Base-by-base conservation (phyloP, 2,329 filamentous ascomycete genomes). In the Aspergillus bombycis region DNA sequence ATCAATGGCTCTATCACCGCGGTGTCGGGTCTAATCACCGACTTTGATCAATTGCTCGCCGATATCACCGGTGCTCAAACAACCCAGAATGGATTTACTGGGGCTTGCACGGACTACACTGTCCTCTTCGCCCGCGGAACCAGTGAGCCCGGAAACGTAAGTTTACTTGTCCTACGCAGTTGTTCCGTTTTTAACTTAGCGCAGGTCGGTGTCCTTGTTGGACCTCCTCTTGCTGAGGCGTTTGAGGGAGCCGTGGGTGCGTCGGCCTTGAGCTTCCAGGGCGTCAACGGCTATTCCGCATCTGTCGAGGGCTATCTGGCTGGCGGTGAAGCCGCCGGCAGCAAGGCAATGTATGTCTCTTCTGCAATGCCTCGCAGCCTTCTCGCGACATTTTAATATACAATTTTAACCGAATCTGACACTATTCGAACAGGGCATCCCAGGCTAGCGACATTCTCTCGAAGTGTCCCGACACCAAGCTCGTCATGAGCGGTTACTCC, bases 111-210 rank as follows among this genome's bases (percentile, higher is more conserved):
- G 1, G 52, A 55, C 2, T 55, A 38, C 6, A 38, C 52, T 21
- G 52, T 55, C 23, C 34, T 55, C 3, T 55, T 55, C 14, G 52
- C 52, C 12, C 52, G 52, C 21, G 52, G 52, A 55, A 55, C 52
- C 32, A 55, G 52, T 19, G 52, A 55, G 26, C 52, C 52, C 23
- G 52, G 52, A 55, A 55, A 55, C n/a, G 52, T 55, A 38, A 26
- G 52, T 19, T 21, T 26, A 2, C 9, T 30, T 11, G 30, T 16
- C 19, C 16, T 30, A 5, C 48, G 8, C 14, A 8, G 3, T 28
- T 38, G 23, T 55, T 16, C 10, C 6, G 2, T 26, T 38, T 8
- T 21, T 55, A 55, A 55, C 2, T 8, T 12, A 6, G n/a, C 12
- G 21, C 23, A 55, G 52, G 52, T 55, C 11, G 52, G 52, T 55